Evolutionary conservation across 768 basidiomycete species (phyloP).

Genomic region (Plicaturopsis crispa): DNA sequence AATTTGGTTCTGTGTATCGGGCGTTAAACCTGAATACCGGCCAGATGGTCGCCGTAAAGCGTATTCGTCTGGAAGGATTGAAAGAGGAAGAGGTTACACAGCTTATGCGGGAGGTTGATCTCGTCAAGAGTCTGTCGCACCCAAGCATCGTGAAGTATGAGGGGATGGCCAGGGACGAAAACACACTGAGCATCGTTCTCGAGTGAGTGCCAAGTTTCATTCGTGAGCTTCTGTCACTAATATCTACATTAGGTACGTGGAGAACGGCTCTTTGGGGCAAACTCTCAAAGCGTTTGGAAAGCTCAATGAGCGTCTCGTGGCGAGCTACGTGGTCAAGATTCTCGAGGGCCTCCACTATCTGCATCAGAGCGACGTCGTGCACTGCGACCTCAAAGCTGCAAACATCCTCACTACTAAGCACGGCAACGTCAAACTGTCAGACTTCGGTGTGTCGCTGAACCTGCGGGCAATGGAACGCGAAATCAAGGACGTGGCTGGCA

Average conservation of each 20-base stretch:
- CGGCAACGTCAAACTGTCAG: constrained; percentile 93
- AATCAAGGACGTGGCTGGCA: constrained; percentile 83
- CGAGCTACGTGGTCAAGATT: constrained; percentile 93
- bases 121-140: constrained; percentile 86
- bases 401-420: constrained; percentile 99
- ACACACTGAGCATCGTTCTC: constrained; percentile 86
- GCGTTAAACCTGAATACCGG: constrained; percentile 92
- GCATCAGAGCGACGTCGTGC: constrained; percentile 84
- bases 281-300: constrained; percentile 91
- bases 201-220: constrained; percentile 54
- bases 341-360: constrained; percentile 93
- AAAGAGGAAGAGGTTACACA: constrained; percentile 86
- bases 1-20: constrained; percentile 94
- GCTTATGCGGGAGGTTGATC: constrained; percentile 90
- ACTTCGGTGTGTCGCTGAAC: constrained; percentile 97
- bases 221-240: constrained; percentile 11
- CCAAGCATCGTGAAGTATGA: constrained; percentile 98
- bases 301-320: constrained; percentile 86
- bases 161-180: constrained; percentile 86
- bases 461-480: constrained; percentile 84
- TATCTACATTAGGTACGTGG: constrained; percentile 63
- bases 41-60: constrained; percentile 99
- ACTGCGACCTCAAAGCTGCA: constrained; percentile 97
- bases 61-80: constrained; percentile 83
- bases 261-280: constrained; percentile 92